These are phyloP conservation scores for Pavlovales sp. DNA, from an alignment of 208 protist species.

Conservation along the genomic window DNA sequence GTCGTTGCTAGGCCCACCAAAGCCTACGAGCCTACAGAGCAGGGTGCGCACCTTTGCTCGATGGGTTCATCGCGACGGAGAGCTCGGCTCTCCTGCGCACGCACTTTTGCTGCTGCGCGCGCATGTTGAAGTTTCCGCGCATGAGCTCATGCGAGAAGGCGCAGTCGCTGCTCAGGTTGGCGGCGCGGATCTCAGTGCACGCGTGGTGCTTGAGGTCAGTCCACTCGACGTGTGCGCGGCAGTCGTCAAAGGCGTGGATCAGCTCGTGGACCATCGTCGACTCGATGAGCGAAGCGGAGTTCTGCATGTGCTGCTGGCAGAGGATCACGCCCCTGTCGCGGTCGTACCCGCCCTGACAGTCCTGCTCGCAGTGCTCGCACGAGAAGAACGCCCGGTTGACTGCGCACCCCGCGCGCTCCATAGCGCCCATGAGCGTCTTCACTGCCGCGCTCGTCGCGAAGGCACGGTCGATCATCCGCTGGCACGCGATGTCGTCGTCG, in stretches of 20 bases:
- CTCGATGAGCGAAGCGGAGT: background rate
- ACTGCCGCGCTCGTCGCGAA: background rate
- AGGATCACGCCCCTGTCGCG: background rate
- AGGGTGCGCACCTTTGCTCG: background rate
- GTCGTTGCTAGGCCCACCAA: no score
- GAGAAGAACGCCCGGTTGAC: background rate
- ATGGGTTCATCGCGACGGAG: slow-evolving; percentile 17
- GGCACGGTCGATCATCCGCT: background rate
- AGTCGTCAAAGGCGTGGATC: slow-evolving; percentile 30
- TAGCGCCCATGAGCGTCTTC: background rate
- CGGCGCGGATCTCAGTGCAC: slow-evolving; percentile 36
- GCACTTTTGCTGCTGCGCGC: background rate
- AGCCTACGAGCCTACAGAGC: no score
- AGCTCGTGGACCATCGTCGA: slow-evolving; percentile 18
- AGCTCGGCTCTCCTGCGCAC: slow-evolving; percentile 17
- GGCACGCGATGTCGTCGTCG: no score
- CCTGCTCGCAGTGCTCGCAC: background rate
- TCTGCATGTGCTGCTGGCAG: background rate
- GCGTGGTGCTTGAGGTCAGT: slow-evolving; percentile 13
- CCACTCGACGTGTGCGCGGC: slow-evolving; percentile 26
- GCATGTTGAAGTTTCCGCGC: background rate
- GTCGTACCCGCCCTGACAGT: background rate
- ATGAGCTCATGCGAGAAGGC: background rate
- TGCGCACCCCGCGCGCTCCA: background rate
- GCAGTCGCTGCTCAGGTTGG: slow-evolving; percentile 22